phyloP scores from a whole-genome alignment of 2,329 filamentous ascomycete genomes.

The Pyricularia sp. region DNA sequence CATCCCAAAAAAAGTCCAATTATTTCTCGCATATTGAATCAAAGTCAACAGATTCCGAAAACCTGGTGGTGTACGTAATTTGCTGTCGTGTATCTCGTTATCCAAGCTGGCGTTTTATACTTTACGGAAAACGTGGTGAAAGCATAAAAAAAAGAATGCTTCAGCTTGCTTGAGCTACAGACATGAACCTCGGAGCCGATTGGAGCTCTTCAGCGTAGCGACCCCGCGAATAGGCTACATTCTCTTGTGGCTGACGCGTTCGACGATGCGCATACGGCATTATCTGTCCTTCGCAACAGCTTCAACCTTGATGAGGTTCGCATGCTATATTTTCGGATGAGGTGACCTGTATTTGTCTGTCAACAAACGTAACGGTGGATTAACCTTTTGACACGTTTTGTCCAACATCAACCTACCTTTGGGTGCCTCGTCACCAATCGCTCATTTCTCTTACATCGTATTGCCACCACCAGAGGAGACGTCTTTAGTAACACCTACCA shows the following conservation, averaged over 20 bases:
- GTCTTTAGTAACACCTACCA: background rate
- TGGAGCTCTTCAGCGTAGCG: background rate
- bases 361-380: background rate
- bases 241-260: conserved; percentile 7
- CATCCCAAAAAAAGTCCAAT: background rate
- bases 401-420: background rate
- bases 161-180: background rate
- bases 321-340: background rate
- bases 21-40: background rate
- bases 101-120: background rate
- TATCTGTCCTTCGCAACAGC: background rate
- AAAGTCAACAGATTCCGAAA: background rate
- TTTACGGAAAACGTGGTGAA: background rate
- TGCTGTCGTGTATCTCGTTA: background rate
- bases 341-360: background rate
- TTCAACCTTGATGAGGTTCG: background rate
- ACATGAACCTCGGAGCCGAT: background rate
- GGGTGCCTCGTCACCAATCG: background rate
- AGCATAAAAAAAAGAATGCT: background rate
- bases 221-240: background rate
- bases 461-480: background rate
- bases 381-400: background rate
- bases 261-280: background rate
- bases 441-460: background rate
- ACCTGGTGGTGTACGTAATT: background rate